These are phyloP conservation scores for Pseudonitzschia pungens DNA, from an alignment of 108 stramenopile genomes.

Conservation along the genomic window DNA sequence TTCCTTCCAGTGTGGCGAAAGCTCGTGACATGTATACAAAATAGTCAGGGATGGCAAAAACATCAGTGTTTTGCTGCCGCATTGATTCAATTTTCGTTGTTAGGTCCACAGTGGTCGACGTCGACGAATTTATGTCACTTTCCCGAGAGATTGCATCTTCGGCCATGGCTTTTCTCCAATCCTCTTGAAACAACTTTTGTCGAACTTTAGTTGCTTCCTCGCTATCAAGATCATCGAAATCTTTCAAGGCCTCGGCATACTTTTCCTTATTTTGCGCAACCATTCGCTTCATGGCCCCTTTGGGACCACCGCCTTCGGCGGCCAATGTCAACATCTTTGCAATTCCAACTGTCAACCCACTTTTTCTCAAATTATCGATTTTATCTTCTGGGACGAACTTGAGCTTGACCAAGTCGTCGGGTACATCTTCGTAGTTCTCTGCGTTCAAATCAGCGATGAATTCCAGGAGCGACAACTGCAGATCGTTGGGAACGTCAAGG, in stretches of 20 bases:
- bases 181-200: conserved; percentile 36
- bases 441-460: conserved; percentile 80
- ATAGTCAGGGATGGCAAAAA: conserved; percentile 59
- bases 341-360: conserved; percentile 59
- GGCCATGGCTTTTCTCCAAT: conserved; percentile 38
- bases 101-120: conserved; percentile 17
- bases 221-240: conserved; percentile 46
- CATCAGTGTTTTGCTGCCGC: conserved; percentile 53
- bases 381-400: conserved; percentile 65
- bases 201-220: conserved; percentile 42
- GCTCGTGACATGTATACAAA: conserved; percentile 67
- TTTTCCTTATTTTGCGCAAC: conserved; percentile 29
- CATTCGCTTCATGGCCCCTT: conserved; percentile 49
- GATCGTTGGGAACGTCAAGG: conserved; percentile 52
- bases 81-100: conserved; percentile 60
- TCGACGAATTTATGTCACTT: not conserved
- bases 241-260: conserved; percentile 36
- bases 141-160: conserved; percentile 36
- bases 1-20: conserved; percentile 76
- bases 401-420: conserved; percentile 70
- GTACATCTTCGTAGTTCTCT: conserved; percentile 72
- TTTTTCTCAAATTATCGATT: conserved; percentile 45
- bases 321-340: conserved; percentile 51
- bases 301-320: conserved; percentile 54
- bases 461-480: conserved; percentile 75